A percentile compares a stretch with the other conserved stretches of the same genome.
Conservation (phyloP, 371 early-diverging fungal genomes). For the Capniomyces stellatus region DNA sequence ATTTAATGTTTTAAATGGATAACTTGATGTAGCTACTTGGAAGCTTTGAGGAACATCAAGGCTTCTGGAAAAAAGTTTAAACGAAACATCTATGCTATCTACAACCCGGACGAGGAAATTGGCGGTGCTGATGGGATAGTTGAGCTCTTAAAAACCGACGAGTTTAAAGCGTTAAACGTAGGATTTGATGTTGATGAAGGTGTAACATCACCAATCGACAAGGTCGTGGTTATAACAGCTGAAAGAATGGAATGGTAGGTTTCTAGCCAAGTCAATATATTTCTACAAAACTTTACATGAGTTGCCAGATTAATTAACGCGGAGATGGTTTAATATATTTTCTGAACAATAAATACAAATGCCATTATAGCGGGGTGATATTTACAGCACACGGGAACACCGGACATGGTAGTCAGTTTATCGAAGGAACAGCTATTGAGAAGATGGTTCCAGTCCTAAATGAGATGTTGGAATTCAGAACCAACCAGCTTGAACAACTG, state of each 20-base stretch:
- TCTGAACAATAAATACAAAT: not conserved
- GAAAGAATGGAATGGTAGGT: slow-evolving; percentile 63
- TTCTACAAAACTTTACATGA: not conserved
- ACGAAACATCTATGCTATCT: slow-evolving; percentile 47
- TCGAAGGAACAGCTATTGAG: slow-evolving; percentile 40
- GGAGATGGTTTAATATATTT: not conserved
- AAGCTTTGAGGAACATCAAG: slow-evolving; percentile 46
- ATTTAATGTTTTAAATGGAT: not conserved
- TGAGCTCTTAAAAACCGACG: slow-evolving; percentile 31
- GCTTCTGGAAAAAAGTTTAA: slow-evolving; percentile 27
- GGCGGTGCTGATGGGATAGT: slow-evolving; percentile 60
- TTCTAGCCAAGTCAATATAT: not conserved
- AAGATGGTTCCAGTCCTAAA: slow-evolving; percentile 38
- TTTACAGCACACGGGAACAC: slow-evolving; percentile 34
- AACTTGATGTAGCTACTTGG: slow-evolving; percentile 29
- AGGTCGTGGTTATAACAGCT: slow-evolving; percentile 48
- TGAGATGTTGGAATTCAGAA: slow-evolving; percentile 36
- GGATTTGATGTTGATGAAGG: slow-evolving; percentile 68
- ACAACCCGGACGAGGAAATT: slow-evolving; percentile 69
- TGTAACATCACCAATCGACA: slow-evolving; percentile 34
- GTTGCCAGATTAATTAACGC: not conserved
- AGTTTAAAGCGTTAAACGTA: slow-evolving; percentile 43
- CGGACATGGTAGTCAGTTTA: slow-evolving; percentile 63
- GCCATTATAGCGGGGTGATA: not conserved
- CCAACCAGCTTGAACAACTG: slow-evolving; percentile 27